Evolutionary conservation across 192 early-diverging fungal genomes (phyloP), one percentile per base, ranked within the genome.

Genomic region (Entophlyctis luteolus): DNA sequence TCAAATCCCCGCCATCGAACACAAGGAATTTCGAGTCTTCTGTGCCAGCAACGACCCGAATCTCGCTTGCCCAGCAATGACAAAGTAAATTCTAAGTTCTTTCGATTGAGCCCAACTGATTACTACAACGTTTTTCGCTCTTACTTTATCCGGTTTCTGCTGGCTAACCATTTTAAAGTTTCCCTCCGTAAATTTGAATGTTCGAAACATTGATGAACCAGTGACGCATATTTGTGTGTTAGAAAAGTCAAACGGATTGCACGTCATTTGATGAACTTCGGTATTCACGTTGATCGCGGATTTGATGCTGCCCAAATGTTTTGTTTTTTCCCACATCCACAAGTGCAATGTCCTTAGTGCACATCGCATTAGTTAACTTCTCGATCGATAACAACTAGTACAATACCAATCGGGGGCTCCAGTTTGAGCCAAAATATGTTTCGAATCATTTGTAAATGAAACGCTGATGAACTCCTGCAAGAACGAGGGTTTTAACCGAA

Each of bases 251-350:
- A 74, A 79, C 16, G 73, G 82, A 58, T 75, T 81, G 67, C 68
- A 75, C 6, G 62, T 72, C 78, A 84, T 79, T 47, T 78, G 72
- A 42, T 70, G 50, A 25, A 84, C 52, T 27, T 77, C 77, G 3
- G 75, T 59, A 55, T 71, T 80, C 50, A 42, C 58, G 28, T 63
- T 65, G 62, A 59, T 73, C 4, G 77, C 65, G 31, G 74, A 68
- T 59, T 78, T 79, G 28, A 73, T 48, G 20, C 36, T 67, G 18
- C 59, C 70, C 1, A 76, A 29, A 32, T 79, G 48, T 59, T 81
- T 79, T 48, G 70, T 58, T 55, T 85, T 85, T 48, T 85, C 81
- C 71, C 74, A 79, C 18, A 59, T 56, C 83, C 83, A 85, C 18
- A 76, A 68, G 52, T 78, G 81, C 22, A 85, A 39, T 25, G 49